phyloP scores from a whole-genome alignment of 257 asterid species.

The Lycium ferocissimum region DNA sequence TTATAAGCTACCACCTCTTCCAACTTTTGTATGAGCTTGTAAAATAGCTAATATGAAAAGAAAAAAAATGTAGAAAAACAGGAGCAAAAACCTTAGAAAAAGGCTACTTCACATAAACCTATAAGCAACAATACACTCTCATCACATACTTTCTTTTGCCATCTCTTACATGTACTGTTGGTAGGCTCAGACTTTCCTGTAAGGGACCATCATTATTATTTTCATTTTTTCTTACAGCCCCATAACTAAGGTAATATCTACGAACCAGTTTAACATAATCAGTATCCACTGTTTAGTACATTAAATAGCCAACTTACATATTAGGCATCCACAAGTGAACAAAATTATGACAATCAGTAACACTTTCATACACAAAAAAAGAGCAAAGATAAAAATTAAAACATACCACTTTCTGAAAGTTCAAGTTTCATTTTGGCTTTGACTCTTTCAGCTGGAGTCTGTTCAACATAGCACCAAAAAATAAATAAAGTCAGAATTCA shows the following conservation, averaged over 20 bases:
- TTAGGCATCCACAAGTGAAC: conserved; percentile 20
- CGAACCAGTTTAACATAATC: not conserved
- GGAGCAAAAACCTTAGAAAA: not conserved
- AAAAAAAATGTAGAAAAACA: not conserved
- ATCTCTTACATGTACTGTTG: conserved; percentile 14
- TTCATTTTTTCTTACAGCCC: not conserved
- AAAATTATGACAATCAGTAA: not conserved
- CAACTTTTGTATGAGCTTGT: not conserved
- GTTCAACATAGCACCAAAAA: conserved; percentile 36
- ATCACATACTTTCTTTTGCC: not conserved
- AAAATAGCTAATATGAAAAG: not conserved
- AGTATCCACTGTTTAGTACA: not conserved
- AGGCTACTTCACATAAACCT: not conserved
- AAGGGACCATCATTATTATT: not conserved
- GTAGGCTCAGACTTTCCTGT: not conserved
- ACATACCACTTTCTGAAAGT: conserved; percentile 84
- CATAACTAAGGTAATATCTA: not conserved
- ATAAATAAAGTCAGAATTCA: conserved; percentile 5
- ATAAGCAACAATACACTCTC: conserved; percentile 7
- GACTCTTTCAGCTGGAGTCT: conserved; percentile 90
- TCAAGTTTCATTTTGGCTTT: conserved; percentile 95
- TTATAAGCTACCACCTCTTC: not conserved
- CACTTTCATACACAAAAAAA: not conserved
- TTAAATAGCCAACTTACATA: not conserved
- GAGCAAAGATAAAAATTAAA: not conserved